Conservation (phyloP, 441 rosid genomes). For the Euphorbia celastroides region DNA sequence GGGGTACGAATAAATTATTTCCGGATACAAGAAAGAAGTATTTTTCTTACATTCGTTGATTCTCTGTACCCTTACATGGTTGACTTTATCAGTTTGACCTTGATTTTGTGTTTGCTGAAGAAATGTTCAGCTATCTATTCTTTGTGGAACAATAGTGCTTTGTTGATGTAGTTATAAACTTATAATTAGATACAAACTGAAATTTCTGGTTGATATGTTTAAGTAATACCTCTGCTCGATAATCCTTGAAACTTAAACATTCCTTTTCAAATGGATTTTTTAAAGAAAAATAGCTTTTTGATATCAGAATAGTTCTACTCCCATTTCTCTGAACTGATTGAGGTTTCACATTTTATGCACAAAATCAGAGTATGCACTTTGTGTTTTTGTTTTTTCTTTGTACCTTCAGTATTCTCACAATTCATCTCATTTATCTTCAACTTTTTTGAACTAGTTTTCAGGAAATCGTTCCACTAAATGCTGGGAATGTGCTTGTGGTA, state of each 20-base stretch:
- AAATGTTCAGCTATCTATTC: not conserved
- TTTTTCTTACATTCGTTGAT: not conserved
- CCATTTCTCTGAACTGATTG: not conserved
- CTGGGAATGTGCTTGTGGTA: constrained; percentile 79
- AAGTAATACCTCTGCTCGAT: not conserved
- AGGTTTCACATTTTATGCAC: not conserved
- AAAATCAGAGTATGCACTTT: no score
- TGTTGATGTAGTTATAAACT: not conserved
- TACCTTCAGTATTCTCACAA: not conserved
- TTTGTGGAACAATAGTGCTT: not conserved
- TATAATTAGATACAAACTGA: not conserved
- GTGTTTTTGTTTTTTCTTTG: not conserved
- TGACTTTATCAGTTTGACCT: not conserved
- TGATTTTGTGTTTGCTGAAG: not conserved
- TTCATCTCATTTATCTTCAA: not conserved
- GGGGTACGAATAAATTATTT: constrained; percentile 41
- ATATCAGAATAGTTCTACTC: not conserved
- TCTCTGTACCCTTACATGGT: not conserved
- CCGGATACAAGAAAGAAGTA: not conserved
- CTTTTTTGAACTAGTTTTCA: constrained; percentile 54
- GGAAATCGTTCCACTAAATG: constrained; percentile 90
- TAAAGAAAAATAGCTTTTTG: not conserved
- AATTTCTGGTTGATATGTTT: not conserved
- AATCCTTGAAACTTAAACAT: not conserved
- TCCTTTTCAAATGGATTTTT: not conserved